Evolutionary conservation across 176 grass and related monocot species (phyloP), one percentile per base, ranked within the genome.

Genomic region (Zizania latifolia): DNA sequence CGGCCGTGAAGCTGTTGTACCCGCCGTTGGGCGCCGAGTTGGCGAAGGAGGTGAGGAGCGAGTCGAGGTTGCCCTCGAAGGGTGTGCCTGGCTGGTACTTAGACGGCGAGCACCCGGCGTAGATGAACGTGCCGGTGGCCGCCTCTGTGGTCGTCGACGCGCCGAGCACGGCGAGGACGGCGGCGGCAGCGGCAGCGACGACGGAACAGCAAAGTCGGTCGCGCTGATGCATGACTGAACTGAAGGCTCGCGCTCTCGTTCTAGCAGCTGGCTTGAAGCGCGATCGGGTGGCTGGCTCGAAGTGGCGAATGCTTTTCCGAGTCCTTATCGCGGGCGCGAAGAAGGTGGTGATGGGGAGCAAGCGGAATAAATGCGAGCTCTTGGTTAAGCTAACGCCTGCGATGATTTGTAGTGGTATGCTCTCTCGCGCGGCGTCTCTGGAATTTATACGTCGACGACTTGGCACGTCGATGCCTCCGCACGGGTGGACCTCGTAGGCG

Each of bases 31-130:
- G 72, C 19, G 94, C 83, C 2, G 83, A 28, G 72, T 12, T 73
- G 59, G 86, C 58, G 62, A 93, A 41, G 83, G 90, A 97, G 36
- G 88, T 58, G 75, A 97, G 86, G 37, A 97, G 77, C 26, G 88
- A 80, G 23, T 83, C 60, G 45, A 93, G 94, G 81, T 91, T 89
- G 44, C 5, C 50, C 73, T 97, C 88, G 78, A 66, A 97, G 1
- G 86, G 77, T 12, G 46, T 83, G 19, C 85, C 85, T 1, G 88
- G 82, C 19, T 88, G 70, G 94, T 89, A 97, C 84, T 83, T 93
- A 3, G 90, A 89, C 68, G 90, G 88, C 26, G 94, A 97, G 86
- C 94, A 97, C n/a, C 83, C 88, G 2, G 90, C 88, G 54, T 97
- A 97, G 77, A 97, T 72, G 83, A 97, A 93, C 73, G 83, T 82